Conservation (phyloP, 1,139 yeast species). For the Casaregolazyma lundiana region DNA sequence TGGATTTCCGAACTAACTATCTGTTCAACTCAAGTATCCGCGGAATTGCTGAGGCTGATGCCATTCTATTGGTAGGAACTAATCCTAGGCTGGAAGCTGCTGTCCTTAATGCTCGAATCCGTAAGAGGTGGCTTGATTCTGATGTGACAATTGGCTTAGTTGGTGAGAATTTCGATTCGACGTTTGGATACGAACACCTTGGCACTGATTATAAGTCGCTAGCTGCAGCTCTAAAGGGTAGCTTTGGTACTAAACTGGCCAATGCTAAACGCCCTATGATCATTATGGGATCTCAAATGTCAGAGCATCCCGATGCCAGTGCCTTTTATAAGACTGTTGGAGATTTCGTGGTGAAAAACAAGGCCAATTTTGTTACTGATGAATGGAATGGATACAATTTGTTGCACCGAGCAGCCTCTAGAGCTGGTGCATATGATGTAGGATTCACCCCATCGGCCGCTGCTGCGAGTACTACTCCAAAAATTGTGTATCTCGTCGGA, state of each 20-base stretch:
- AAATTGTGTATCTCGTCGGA: constrained; percentile 74
- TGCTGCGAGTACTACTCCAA: constrained; percentile 55
- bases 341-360: constrained; percentile 54
- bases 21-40: constrained; percentile 74
- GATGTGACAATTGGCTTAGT: constrained; percentile 62
- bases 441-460: constrained; percentile 62
- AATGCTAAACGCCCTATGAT: constrained; percentile 72
- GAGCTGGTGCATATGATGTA: constrained; percentile 80
- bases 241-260: constrained; percentile 63
- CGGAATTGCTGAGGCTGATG: constrained; percentile 81
- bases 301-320: constrained; percentile 61
- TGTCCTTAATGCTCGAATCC: constrained; percentile 76
- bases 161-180: constrained; percentile 75
- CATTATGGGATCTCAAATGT: constrained; percentile 77
- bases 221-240: constrained; percentile 59
- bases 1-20: constrained; percentile 75
- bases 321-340: constrained; percentile 61
- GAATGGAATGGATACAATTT: constrained; percentile 83
- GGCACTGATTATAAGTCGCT: constrained; percentile 62
- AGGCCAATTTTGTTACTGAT: constrained; percentile 55
- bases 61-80: constrained; percentile 72
- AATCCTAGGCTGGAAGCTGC: constrained; percentile 93
- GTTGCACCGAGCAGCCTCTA: constrained; percentile 81
- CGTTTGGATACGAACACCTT: constrained; percentile 60
- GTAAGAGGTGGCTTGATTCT: constrained; percentile 76